phyloP scores from a whole-genome alignment of 768 basidiomycete genomes.

The Dacryopinax primogenitus region DNA sequence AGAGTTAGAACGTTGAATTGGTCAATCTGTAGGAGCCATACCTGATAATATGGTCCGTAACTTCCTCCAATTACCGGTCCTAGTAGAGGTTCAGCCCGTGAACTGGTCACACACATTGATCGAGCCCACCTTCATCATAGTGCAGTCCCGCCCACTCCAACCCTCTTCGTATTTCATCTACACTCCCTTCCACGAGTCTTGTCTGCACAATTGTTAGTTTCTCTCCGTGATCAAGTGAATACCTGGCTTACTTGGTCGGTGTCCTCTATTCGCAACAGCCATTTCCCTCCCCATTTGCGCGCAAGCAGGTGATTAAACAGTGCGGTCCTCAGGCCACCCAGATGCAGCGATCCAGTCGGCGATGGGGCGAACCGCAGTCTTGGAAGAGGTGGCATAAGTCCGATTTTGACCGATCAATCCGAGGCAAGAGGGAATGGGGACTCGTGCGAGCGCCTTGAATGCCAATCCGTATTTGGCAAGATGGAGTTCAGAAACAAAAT shows the following conservation, averaged over 20 bases:
- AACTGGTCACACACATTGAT: not conserved
- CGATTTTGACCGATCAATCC: too few species aligned
- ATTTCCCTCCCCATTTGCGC: slow-evolving; percentile 67
- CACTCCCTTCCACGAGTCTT: slow-evolving; percentile 67
- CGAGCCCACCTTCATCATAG: slow-evolving; percentile 69
- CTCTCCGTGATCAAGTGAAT: not conserved
- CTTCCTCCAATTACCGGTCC: slow-evolving; percentile 67
- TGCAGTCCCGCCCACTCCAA: slow-evolving; percentile 84
- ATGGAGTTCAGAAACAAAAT: not conserved
- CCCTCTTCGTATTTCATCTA: slow-evolving; percentile 62
- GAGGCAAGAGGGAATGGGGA: too few species aligned
- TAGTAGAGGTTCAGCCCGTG: slow-evolving; percentile 24
- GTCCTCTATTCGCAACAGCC: slow-evolving; percentile 89
- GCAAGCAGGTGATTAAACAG: slow-evolving; percentile 85
- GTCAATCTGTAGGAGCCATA: slow-evolving; percentile 23
- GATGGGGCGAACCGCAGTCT: slow-evolving; percentile 91
- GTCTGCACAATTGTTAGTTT: slow-evolving; percentile 35
- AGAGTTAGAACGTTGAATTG: slow-evolving; percentile 10
- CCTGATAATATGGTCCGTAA: slow-evolving; percentile 80
- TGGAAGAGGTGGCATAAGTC: slow-evolving; percentile 13
- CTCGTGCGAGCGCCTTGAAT: too few species aligned
- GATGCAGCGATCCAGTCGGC: slow-evolving; percentile 85
- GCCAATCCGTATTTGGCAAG: not conserved
- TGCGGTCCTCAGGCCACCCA: slow-evolving; percentile 89
- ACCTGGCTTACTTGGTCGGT: slow-evolving; percentile 66